These are phyloP conservation scores for Capsella bursapastoris DNA, from an alignment of 345 rosid species.

Conservation along the genomic window DNA sequence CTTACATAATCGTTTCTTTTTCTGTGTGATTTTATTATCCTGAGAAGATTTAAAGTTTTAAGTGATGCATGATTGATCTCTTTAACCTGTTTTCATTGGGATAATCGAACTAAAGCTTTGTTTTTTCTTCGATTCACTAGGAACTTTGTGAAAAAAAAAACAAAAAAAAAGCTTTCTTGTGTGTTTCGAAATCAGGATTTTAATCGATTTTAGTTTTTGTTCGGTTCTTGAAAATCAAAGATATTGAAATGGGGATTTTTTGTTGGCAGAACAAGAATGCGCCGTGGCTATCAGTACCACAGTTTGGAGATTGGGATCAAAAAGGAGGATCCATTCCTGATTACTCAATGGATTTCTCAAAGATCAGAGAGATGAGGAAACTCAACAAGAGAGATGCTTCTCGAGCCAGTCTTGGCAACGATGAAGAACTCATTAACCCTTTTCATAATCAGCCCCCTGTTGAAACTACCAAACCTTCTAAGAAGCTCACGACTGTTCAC, in stretches of 20 bases:
- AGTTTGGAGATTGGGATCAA: slow-evolving; percentile 97
- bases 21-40: background rate
- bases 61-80: no score
- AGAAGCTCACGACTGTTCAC: slow-evolving; percentile 42
- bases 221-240: background rate
- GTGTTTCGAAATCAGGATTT: background rate
- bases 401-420: slow-evolving; percentile 92
- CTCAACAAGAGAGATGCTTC: slow-evolving; percentile 89
- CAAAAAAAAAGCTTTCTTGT: background rate
- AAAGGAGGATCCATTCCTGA: slow-evolving; percentile 81
- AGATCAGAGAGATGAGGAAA: slow-evolving; percentile 94
- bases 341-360: slow-evolving; percentile 87
- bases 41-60: no score
- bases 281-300: slow-evolving; percentile 97
- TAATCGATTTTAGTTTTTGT: background rate
- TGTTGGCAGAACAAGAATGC: slow-evolving; percentile 55
- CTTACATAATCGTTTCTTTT: background rate
- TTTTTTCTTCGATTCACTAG: no score
- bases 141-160: background rate
- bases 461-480: slow-evolving; percentile 25
- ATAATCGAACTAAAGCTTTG: no score
- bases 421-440: slow-evolving; percentile 77
- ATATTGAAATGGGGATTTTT: background rate
- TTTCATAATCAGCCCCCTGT: slow-evolving; percentile 47
- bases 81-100: no score